Evolutionary conservation across 2,329 filamentous ascomycete species (phyloP), one percentile per base, ranked within the genome.

Genomic region (Fusarium veterinarium): DNA sequence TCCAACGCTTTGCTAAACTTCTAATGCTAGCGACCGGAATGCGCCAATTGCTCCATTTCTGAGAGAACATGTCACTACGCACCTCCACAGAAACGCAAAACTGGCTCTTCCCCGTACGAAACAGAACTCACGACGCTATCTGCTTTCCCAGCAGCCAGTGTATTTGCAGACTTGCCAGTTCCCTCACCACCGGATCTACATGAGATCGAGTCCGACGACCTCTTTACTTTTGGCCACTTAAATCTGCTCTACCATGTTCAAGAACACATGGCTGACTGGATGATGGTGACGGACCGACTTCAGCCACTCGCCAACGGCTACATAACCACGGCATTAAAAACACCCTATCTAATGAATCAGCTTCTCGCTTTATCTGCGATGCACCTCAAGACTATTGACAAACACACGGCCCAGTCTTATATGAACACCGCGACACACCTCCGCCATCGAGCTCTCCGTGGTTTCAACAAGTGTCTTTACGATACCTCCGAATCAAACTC

Each of bases 311-410:
- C 53, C 20, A 20, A 28, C 19, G 19, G 23, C 33, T 48, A 57
- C 5, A 6, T 71, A 10, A 40, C 42, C 5, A 28, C 48, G 6
- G 63, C 67, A 4, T 31, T 72, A 3, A 56, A 64, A 17, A 59
- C 59, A 2, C 63, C 69, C 4, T 72, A 72, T 25, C 41, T 72
- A 0, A 68, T 72, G 69, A 72, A 72, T 25, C 59, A 72, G 13
- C 55, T 71, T 3, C 63, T 72, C 7, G 69, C 69, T 0, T n/a
- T 72, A 11, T 51, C 67, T 9, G 69, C 69, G 5, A 70, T 72
- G 45, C 41, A 72, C 17, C 38, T 71, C 1, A 12, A 17, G 3
- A 44, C 40, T 2, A 10, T 42, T 9, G 25, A 67, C 1, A 37
- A 31, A 7, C 41, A 37, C 0, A 25, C 20, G 2, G 42, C 37